Base-by-base conservation (phyloP, 495 filamentous ascomycete species). In the Bathelium albidoporum region DNA sequence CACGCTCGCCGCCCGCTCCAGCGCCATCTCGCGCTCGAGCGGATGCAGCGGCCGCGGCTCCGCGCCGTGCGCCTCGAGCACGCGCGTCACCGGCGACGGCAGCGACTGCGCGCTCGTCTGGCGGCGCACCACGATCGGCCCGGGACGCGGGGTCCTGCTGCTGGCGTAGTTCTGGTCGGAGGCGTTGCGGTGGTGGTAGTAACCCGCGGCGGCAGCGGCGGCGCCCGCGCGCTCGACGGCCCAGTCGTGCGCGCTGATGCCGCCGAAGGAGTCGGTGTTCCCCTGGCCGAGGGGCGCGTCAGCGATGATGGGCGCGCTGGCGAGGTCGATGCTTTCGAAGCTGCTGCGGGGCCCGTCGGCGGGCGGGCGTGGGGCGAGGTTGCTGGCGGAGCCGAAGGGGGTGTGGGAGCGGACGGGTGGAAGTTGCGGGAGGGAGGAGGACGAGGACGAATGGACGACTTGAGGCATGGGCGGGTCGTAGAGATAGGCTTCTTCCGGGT, bases 401-500 rank as follows among this genome's bases (percentile, higher is more conserved):
- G 49, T 55, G 49, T 49, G n/a, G 44, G 44, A 5, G 11, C 44
- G 10, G 12, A 49, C 22, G 44, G 44, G 44, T 20, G 44, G 44
- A 5, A 49, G 10, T 20, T 49, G 24, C 24, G 49, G 49, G 20
- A 11, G 24, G 24, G 49, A 20, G 5, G 44, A 20, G 14, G 44
- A n/a, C 11, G 12, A 22, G 12, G 24, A 24, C 20, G 20, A 24
- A 26, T 12, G 49, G 49, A 55, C 49, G 22, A 55, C 24, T 29
- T 55, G 58, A 12, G 58, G 16, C 32, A 60, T 60, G 58, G 36
- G 32, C 20, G 58, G 58, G 36, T 60, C 58, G 58, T 60, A 60
- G 58, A 60, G 58, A 31, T 60, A 60, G 58, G 58, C 58, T 36
- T 36, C 32, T 60, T 60, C 58, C 4, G 58, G 58, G 58, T 60